Conservation (phyloP, 768 basidiomycete genomes). For the Mycena albidolilacea region DNA sequence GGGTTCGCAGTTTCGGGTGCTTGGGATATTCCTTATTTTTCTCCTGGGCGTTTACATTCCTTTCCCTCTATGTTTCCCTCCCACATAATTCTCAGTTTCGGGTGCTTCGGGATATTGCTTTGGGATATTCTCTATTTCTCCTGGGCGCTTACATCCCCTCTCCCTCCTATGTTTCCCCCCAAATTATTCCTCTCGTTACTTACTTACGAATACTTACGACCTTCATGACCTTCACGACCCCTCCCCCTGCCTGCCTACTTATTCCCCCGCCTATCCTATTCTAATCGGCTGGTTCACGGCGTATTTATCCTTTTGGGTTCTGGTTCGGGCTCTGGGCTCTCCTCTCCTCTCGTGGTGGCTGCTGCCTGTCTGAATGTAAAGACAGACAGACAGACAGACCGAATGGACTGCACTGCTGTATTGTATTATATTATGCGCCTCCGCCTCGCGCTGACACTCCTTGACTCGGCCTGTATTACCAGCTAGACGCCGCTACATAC, state of each 20-base stretch:
- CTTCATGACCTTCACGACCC: constrained; percentile 41
- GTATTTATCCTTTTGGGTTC: constrained; percentile 50
- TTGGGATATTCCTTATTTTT: too few species aligned
- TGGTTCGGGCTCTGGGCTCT: not conserved
- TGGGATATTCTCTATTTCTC: too few species aligned
- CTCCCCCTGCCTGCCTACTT: constrained; percentile 10
- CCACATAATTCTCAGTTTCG: too few species aligned
- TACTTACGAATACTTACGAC: constrained; percentile 48
- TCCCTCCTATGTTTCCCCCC: constrained; percentile 36
- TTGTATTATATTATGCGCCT: not conserved
- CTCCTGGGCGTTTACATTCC: constrained; percentile 43
- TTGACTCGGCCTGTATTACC: not conserved
- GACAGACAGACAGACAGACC: not conserved
- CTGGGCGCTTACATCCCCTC: constrained; percentile 47
- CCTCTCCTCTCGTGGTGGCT: not conserved
- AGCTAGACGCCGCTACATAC: too few species aligned
- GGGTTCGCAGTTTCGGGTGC: too few species aligned
- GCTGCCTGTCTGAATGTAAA: too few species aligned
- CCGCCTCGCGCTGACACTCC: too few species aligned
- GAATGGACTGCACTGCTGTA: not conserved
- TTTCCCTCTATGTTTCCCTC: constrained; percentile 41
- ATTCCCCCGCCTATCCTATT: constrained; percentile 25
- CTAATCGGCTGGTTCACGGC: constrained; percentile 34
- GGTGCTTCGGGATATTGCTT: too few species aligned
- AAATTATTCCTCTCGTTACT: too few species aligned